Evolutionary conservation across 495 filamentous ascomycete genomes (phyloP).

Genomic region (Symbiotaphrina buchneri): DNA sequence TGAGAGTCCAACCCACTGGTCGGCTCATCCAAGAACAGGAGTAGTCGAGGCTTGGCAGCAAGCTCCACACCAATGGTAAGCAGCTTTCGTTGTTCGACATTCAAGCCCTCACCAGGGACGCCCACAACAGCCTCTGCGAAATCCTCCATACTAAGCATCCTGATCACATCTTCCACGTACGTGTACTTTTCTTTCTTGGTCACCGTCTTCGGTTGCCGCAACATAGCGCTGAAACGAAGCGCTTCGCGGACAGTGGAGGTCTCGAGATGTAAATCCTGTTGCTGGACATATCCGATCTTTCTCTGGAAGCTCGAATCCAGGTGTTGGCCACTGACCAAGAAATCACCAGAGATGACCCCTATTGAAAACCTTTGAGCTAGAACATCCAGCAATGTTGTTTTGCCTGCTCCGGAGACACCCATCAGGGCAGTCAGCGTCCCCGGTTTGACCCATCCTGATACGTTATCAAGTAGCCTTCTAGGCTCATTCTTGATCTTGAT

Average conservation of each 20-base stretch:
- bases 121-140: constrained; percentile 78
- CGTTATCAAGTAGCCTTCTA: constrained; percentile 57
- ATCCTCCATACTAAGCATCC: constrained; percentile 72
- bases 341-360: constrained; percentile 70
- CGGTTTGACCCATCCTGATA: constrained; percentile 82
- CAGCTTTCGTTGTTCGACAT: constrained; percentile 82
- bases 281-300: constrained; percentile 88
- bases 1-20: constrained; percentile 71
- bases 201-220: constrained; percentile 57
- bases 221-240: constrained; percentile 57
- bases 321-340: constrained; percentile 59
- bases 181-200: constrained; percentile 53
- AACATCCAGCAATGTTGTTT: constrained; percentile 49
- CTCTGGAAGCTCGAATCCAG: constrained; percentile 71
- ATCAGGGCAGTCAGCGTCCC: constrained; percentile 80
- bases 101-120: constrained; percentile 71
- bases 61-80: constrained; percentile 82
- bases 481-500: constrained; percentile 65
- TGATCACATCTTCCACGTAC: constrained; percentile 81
- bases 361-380: constrained; percentile 62
- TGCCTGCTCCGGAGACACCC: constrained; percentile 27
- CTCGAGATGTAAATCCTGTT: constrained; percentile 78
- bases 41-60: constrained; percentile 63
- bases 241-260: constrained; percentile 77
- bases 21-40: constrained; percentile 80